Conservation (phyloP, 2,329 filamentous ascomycete genomes). For the Aspergillus tubingensis region DNA sequence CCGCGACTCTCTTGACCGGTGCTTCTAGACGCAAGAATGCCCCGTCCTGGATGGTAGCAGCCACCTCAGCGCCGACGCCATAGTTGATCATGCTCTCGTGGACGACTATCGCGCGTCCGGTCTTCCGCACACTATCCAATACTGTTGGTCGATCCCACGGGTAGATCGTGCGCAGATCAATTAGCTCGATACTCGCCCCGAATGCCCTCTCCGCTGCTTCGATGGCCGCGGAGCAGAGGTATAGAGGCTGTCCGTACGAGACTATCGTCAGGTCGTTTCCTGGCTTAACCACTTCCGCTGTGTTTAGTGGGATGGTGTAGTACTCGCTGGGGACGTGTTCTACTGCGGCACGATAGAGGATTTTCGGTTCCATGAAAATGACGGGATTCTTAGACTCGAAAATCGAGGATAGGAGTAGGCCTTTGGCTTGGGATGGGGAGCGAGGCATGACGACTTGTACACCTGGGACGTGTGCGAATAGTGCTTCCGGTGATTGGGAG, state of each 20-base stretch:
- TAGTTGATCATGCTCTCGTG: constrained; percentile 92
- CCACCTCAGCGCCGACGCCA: constrained; percentile 85
- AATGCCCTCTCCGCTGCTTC: constrained; percentile 73
- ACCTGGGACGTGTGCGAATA: constrained; percentile 87
- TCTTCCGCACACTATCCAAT: constrained; percentile 80
- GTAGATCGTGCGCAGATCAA: constrained; percentile 85
- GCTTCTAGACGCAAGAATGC: constrained; percentile 84
- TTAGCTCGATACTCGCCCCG: constrained; percentile 76
- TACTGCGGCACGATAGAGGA: constrained; percentile 85
- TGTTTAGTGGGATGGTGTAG: constrained; percentile 81
- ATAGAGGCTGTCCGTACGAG: constrained; percentile 87
- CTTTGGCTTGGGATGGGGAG: constrained; percentile 85
- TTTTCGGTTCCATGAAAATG: constrained; percentile 92
- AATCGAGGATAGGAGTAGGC: constrained; percentile 75
- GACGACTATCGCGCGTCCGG: constrained; percentile 81
- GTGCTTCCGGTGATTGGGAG: constrained; percentile 81
- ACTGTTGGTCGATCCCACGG: constrained; percentile 87
- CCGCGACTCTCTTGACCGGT: constrained; percentile 79
- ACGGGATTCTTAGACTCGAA: constrained; percentile 78
- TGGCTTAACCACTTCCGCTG: constrained; percentile 78
- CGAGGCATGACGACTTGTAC: constrained; percentile 82
- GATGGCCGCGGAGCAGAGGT: constrained; percentile 77
- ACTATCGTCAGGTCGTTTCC: constrained; percentile 81
- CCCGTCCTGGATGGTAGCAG: constrained; percentile 82
- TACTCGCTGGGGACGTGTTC: constrained; percentile 82